phyloP scores from a whole-genome alignment of 164 flowering plant genomes.

The Annona squamosa region DNA sequence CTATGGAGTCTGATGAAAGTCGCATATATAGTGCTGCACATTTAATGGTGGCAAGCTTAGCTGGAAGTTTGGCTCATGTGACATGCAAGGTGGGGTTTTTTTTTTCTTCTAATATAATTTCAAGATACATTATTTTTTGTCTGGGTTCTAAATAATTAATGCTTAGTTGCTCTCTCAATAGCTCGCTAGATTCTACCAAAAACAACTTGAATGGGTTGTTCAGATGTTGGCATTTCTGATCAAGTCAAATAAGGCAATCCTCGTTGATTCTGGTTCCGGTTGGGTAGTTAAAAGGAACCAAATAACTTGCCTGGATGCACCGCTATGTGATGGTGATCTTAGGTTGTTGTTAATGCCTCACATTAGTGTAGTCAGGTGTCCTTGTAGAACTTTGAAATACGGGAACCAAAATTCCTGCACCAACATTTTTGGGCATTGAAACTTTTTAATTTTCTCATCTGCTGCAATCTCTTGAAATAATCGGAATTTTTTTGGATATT shows the following conservation, averaged over 20 bases:
- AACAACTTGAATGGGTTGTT: neutral
- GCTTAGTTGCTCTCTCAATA: neutral
- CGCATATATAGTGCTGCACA: constrained; percentile 90
- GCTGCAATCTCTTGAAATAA: neutral
- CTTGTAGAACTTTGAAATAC: neutral
- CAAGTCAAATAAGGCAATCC: neutral
- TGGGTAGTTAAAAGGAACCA: neutral
- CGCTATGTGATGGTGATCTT: neutral
- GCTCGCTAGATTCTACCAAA: neutral
- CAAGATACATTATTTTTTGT: neutral
- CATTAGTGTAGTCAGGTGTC: neutral
- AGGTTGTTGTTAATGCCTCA: neutral
- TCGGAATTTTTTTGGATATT: constrained; percentile 5
- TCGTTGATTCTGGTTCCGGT: neutral
- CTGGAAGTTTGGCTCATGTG: constrained; percentile 98
- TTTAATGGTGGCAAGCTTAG: constrained; percentile 90
- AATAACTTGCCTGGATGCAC: neutral
- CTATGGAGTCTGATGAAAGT: constrained; percentile 90
- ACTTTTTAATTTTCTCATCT: neutral
- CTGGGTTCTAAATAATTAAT: neutral
- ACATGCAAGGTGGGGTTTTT: constrained; percentile 82
- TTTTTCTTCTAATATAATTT: neutral
- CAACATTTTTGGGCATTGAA: neutral
- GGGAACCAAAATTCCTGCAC: neutral
- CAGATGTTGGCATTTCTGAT: neutral